phyloP scores from a whole-genome alignment of 768 basidiomycete genomes.

The Tulasnella sp. region DNA sequence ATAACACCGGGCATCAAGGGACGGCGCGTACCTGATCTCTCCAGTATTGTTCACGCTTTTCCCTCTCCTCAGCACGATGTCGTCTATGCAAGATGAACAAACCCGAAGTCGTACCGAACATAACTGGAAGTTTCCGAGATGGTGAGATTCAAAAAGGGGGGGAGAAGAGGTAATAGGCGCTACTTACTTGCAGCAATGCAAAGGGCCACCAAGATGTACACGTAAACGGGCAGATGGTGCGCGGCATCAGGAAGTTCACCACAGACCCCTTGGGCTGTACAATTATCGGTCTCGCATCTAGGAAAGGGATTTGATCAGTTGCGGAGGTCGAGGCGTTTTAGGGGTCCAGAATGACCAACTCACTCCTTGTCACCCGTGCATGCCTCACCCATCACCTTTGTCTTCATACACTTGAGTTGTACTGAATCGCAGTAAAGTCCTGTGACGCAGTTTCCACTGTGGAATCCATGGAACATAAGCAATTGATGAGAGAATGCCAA shows the following conservation, averaged over 20 bases:
- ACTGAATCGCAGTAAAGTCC: slow-evolving; percentile 67
- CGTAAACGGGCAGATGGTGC: slow-evolving; percentile 49
- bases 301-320: not conserved
- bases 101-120: slow-evolving; percentile 53
- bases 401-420: slow-evolving; percentile 41
- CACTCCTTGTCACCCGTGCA: slow-evolving; percentile 49
- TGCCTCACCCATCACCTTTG: slow-evolving; percentile 41
- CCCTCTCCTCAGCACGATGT: slow-evolving; percentile 60
- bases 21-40: slow-evolving; percentile 57
- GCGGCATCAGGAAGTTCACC: slow-evolving; percentile 46
- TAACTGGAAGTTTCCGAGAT: slow-evolving; percentile 36
- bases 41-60: slow-evolving; percentile 81
- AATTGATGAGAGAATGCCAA: not conserved
- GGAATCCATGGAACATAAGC: slow-evolving; percentile 2
- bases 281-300: slow-evolving; percentile 71
- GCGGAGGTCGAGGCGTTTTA: not conserved
- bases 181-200: slow-evolving; percentile 59
- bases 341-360: slow-evolving; percentile 7
- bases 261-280: slow-evolving; percentile 47
- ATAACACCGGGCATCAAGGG: too few relatives aligned
- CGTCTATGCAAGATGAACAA: slow-evolving; percentile 60
- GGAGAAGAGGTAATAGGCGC: not conserved
- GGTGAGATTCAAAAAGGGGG: not conserved
- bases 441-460: slow-evolving; percentile 56
- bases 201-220: slow-evolving; percentile 57